phyloP scores from a whole-genome alignment of 768 basidiomycete genomes.

The Austroboletus eburneus region DNA sequence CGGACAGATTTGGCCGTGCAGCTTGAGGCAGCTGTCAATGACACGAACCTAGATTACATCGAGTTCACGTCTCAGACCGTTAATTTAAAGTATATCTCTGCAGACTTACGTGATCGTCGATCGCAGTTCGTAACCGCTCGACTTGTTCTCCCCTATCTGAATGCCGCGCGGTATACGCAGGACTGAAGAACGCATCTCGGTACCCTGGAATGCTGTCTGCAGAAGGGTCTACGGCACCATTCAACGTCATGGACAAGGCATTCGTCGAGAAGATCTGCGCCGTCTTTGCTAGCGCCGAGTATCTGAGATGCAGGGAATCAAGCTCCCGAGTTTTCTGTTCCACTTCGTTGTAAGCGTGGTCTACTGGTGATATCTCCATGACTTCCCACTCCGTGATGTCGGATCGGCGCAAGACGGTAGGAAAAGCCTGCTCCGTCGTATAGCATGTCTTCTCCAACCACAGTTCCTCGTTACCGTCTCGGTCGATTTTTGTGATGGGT shows the following conservation, averaged over 20 bases:
- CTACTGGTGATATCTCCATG: conserved; percentile 80
- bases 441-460: conserved; percentile 90
- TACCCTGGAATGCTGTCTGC: conserved; percentile 71
- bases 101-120: conserved; percentile 73
- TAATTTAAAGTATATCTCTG: too few relatives aligned
- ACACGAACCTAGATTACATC: conserved; percentile 69
- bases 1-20: conserved; percentile 80
- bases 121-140: conserved; percentile 64
- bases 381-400: conserved; percentile 72
- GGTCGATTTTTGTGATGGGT: conserved; percentile 57
- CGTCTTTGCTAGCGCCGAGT: conserved; percentile 75
- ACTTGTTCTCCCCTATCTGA: conserved; percentile 69
- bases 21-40: conserved; percentile 77
- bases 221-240: conserved; percentile 82
- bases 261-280: conserved; percentile 72
- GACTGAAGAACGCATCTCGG: conserved; percentile 69
- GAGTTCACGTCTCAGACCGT: too few relatives aligned
- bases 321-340: conserved; percentile 78
- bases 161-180: conserved; percentile 62
- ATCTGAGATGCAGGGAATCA: conserved; percentile 60
- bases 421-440: conserved; percentile 85
- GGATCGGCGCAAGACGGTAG: conserved; percentile 85
- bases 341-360: conserved; percentile 79
- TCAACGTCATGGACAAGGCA: conserved; percentile 80
- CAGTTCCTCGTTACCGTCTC: conserved; percentile 65